Conservation (phyloP, 2,329 filamentous ascomycete species). For the Calonectria honghensis region DNA sequence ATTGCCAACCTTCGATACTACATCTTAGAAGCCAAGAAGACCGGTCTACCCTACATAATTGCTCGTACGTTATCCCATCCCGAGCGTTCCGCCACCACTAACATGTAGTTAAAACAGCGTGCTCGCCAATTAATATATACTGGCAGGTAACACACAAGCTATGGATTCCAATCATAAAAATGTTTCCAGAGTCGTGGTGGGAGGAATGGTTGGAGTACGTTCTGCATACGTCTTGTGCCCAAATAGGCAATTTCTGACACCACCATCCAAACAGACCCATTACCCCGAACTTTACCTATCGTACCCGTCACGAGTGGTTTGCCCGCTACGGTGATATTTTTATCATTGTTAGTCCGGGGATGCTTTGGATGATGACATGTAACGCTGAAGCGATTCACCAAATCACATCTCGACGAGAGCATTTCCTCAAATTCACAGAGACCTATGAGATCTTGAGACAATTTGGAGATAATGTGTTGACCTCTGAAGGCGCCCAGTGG, state of each 20-base stretch:
- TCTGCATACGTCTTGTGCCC: not conserved
- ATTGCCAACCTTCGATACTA: slow-evolving; percentile 64
- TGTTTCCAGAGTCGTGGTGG: slow-evolving; percentile 73
- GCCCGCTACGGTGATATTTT: slow-evolving; percentile 77
- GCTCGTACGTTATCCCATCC: slow-evolving; percentile 64
- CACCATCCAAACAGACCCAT: slow-evolving; percentile 65
- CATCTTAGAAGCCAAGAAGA: slow-evolving; percentile 69
- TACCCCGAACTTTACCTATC: slow-evolving; percentile 76
- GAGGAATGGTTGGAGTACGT: slow-evolving; percentile 77
- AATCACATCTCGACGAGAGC: slow-evolving; percentile 79
- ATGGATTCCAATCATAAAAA: slow-evolving; percentile 73
- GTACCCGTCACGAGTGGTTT: slow-evolving; percentile 74
- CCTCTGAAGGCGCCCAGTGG: slow-evolving; percentile 82
- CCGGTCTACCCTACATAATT: slow-evolving; percentile 72
- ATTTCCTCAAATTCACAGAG: slow-evolving; percentile 74
- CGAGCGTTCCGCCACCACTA: not conserved
- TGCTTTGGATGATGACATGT: slow-evolving; percentile 73
- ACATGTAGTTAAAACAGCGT: slow-evolving; percentile 59
- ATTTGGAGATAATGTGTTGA: slow-evolving; percentile 83
- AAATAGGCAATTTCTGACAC: slow-evolving; percentile 33
- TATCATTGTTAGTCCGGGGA: slow-evolving; percentile 76
- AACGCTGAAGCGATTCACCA: slow-evolving; percentile 80
- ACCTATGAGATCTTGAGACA: slow-evolving; percentile 60
- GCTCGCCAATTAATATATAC: slow-evolving; percentile 68
- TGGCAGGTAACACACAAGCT: slow-evolving; percentile 75